Base-by-base conservation (phyloP, 2,329 filamentous ascomycete species). In the Fusarium sp. region DNA sequence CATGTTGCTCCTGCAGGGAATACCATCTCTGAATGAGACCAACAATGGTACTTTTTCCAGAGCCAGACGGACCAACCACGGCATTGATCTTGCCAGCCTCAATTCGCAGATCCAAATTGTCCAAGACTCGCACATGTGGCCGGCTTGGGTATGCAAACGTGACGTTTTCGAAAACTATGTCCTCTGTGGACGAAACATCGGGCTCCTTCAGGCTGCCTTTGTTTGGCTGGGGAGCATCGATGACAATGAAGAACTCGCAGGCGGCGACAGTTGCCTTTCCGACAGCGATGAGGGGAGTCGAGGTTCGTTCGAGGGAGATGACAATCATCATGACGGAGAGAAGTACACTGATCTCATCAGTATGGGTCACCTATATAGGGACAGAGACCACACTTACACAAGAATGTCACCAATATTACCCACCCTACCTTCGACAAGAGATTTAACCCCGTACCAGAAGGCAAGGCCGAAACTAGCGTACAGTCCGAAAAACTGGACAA, bases 11-110 rank as follows among this genome's bases (percentile, higher is more conserved):
- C 38, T 87, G 84, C 1, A 92, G 84, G 3, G 90, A 89, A 78
- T 95, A 95, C 91, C 92, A 95, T 35, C 92, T 85, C 78, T 95
- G 90, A 4, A 95, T 84, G 3, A 95, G 82, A 0, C 91, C 92
- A 1, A 94, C 89, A 30, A 95, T 90, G 0, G 93, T 95, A 60
- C 90, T 93, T 80, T 95, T 95, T 0, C 93, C 93, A 6, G 89
- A 91, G 0, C 93, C 93, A 3, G 91, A 93, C 1, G 92, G 89
- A 0, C 93, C 93, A 22, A 95, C 93, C 20, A 95, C 91, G 3
- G 93, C 93, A 1, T 92, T 94, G 3, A 91, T 88, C 77, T 93
- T 92, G 22, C 91, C 91, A 9, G 89, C 86, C 68, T 89, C 85
- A 65, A 94, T 89, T 0, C 81, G 84, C 10, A 94, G 81, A 74